phyloP scores from a whole-genome alignment of 768 basidiomycete species.

The Exsudoporus frostii region DNA sequence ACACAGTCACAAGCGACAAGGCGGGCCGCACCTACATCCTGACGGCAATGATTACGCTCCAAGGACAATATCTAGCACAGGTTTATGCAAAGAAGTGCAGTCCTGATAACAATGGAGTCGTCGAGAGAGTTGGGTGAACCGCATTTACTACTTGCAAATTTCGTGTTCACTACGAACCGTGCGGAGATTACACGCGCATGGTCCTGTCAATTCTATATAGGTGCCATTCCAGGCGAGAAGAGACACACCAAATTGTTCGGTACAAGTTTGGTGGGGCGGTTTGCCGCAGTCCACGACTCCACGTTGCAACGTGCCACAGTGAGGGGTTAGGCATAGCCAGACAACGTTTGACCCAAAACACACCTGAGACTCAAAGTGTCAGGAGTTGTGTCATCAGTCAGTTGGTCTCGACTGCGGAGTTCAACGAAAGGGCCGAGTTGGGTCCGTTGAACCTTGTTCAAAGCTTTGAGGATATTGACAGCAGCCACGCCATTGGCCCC shows the following conservation, averaged over 20 bases:
- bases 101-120: constrained; percentile 1
- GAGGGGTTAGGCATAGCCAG: not conserved
- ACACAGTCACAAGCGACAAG: constrained; percentile 4
- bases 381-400: not conserved
- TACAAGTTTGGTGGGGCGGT: not conserved
- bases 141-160: not conserved
- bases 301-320: constrained; percentile 5
- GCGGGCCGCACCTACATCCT: constrained; percentile 12
- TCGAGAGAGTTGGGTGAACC: not conserved
- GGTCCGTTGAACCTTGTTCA: too few species aligned
- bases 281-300: not conserved
- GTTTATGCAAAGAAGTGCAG: constrained; percentile 8
- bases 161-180: not conserved
- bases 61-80: constrained; percentile 12
- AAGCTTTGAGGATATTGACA: not conserved
- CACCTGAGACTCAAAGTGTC: not conserved
- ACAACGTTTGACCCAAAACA: not conserved
- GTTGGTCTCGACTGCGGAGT: not conserved
- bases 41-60: not conserved
- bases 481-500: not conserved
- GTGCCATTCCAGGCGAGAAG: constrained; percentile 9
- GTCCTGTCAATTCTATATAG: constrained; percentile 11
- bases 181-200: constrained; percentile 24
- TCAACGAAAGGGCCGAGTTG: not conserved
- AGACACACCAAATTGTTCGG: not conserved